A percentile compares a stretch with the other conserved stretches of the same genome.
These are phyloP conservation scores for Cryptosporidium parvum DNA, from an alignment of 169 alveolate genomes.

Conservation along the genomic window DNA sequence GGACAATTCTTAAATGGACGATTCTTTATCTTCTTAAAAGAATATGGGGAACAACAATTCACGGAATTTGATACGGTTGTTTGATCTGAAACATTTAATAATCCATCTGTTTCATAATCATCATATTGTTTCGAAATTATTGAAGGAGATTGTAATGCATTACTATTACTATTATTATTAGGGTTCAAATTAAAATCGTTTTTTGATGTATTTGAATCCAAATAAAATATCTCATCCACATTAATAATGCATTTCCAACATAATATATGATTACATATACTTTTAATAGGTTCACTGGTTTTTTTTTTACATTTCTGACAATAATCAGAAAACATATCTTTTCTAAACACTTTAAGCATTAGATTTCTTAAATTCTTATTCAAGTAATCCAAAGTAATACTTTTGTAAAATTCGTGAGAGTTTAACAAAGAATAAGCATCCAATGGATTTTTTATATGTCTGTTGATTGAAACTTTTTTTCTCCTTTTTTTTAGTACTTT, in stretches of 20 bases:
- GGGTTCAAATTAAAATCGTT: not conserved
- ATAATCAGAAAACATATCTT: constrained; percentile 50
- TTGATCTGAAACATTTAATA: constrained; percentile 2
- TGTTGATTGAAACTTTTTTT: constrained; percentile 27
- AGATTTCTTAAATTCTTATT: constrained; percentile 26
- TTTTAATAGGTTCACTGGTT: constrained; percentile 62
- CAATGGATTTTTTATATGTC: constrained; percentile 47
- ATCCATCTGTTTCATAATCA: constrained; percentile 14
- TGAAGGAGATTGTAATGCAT: not conserved
- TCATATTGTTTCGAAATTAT: not conserved
- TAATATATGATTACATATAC: constrained; percentile 60
- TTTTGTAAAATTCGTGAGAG: constrained; percentile 46
- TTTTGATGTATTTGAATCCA: not conserved
- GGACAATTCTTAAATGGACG: constrained; percentile 69
- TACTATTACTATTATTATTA: not conserved
- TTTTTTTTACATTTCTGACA: constrained; percentile 61
- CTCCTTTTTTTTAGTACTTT: constrained; percentile 70
- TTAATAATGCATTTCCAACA: constrained; percentile 63
- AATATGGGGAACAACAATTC: not conserved
- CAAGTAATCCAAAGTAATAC: constrained; percentile 35
- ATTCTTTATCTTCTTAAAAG: constrained; percentile 15
- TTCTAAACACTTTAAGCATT: constrained; percentile 49
- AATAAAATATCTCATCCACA: constrained; percentile 18
- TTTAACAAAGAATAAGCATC: constrained; percentile 32
- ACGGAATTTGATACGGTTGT: constrained; percentile 29